Evolutionary conservation across 495 filamentous ascomycete genomes (phyloP).

Genomic region (Thozetella sp.): DNA sequence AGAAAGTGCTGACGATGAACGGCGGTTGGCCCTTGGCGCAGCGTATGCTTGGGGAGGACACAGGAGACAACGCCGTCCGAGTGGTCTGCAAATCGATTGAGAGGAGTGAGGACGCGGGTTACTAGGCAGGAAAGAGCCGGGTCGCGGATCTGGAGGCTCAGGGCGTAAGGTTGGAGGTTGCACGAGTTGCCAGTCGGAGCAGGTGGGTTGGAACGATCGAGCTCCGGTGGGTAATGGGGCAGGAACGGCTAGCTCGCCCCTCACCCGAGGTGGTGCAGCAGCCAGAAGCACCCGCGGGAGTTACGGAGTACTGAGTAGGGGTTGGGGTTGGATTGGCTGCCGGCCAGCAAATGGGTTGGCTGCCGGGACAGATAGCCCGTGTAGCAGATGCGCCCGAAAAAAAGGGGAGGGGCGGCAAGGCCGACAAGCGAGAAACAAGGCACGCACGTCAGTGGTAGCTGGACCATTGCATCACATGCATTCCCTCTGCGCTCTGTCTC

Average conservation of each 20-base stretch:
- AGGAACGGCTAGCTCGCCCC: background rate
- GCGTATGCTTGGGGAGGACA: too few relatives aligned
- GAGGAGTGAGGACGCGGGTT: background rate
- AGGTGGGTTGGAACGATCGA: background rate
- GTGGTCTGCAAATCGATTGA: too few relatives aligned
- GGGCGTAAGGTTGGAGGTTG: background rate
- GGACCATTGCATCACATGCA: constrained; percentile 2
- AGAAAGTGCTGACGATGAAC: too few relatives aligned
- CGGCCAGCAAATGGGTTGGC: too few relatives aligned
- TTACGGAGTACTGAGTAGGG: too few relatives aligned
- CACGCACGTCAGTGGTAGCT: background rate
- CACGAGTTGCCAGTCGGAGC: background rate
- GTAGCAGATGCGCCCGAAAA: background rate
- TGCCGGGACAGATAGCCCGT: too few relatives aligned
- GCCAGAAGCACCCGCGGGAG: background rate
- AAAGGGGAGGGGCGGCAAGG: too few relatives aligned
- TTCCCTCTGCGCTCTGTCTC: background rate
- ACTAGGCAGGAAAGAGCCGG: background rate
- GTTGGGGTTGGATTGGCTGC: too few relatives aligned
- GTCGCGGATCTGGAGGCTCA: background rate
- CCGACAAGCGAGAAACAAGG: too few relatives aligned
- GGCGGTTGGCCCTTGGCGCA: too few relatives aligned
- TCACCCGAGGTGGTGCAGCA: background rate
- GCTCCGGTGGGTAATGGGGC: background rate
- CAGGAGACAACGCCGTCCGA: too few relatives aligned